Conservation (phyloP, 345 rosid genomes). For the Punica granatum region DNA sequence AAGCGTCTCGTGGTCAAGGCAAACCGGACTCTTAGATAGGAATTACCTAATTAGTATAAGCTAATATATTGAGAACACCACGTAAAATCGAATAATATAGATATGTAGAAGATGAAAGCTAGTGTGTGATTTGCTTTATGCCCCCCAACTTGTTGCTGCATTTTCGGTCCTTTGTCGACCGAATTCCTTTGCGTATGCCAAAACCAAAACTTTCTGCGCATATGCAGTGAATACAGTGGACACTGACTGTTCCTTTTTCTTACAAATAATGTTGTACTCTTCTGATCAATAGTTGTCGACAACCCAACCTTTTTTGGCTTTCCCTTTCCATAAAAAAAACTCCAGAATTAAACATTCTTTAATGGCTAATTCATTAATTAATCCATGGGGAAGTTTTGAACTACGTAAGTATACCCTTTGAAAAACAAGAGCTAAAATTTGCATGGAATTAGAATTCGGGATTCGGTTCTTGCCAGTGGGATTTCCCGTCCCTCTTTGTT, state of each 20-base stretch:
- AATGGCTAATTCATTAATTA: too few species aligned
- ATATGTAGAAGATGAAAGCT: not conserved
- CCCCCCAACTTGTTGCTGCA: constrained; percentile 5
- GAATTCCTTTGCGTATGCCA: not conserved
- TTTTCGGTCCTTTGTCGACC: constrained; percentile 7
- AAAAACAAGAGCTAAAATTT: not conserved
- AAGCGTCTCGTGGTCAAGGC: too few species aligned
- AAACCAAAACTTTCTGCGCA: not conserved
- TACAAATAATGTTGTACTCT: not conserved
- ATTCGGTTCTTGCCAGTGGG: too few species aligned
- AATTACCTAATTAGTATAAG: too few species aligned
- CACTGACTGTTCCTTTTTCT: not conserved
- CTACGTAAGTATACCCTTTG: too few species aligned
- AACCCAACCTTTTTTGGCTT: not conserved
- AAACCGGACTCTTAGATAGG: too few species aligned
- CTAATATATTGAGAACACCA: too few species aligned
- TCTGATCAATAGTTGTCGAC: not conserved
- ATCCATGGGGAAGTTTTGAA: too few species aligned
- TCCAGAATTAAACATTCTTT: not conserved
- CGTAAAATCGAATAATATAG: too few species aligned
- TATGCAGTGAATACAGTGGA: not conserved
- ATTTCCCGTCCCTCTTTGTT: too few species aligned
- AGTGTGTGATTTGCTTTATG: not conserved
- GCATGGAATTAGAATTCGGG: too few species aligned
- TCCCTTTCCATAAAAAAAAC: not conserved